phyloP scores from a whole-genome alignment of 768 basidiomycete genomes.

The Suillus sp. region DNA sequence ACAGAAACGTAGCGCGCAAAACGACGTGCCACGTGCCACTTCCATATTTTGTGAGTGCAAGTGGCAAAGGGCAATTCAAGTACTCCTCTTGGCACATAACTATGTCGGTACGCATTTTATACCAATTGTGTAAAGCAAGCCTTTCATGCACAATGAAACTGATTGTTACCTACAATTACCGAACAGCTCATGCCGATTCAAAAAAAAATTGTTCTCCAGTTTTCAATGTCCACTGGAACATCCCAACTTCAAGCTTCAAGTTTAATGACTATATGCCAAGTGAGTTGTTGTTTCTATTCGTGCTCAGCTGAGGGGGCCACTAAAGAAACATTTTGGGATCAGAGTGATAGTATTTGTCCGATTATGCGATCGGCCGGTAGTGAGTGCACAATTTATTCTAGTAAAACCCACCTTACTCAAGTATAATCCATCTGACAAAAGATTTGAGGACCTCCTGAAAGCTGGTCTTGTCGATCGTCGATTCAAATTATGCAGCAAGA shows the following conservation, averaged over 20 bases:
- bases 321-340: neutral
- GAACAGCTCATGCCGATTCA: neutral
- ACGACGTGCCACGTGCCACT: no score
- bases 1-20: no score
- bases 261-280: neutral
- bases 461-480: neutral
- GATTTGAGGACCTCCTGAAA: neutral
- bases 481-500: neutral
- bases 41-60: neutral
- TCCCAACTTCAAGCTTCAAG: neutral
- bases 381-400: neutral
- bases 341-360: neutral
- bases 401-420: neutral
- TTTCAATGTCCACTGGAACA: neutral
- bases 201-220: neutral
- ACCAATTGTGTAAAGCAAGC: neutral
- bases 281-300: neutral
- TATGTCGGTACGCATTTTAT: neutral
- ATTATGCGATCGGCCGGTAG: neutral
- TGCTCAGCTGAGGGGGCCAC: neutral
- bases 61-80: no score
- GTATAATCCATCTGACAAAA: neutral
- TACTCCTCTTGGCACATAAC: neutral
- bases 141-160: neutral
- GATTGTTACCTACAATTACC: neutral